Evolutionary conservation across 1,284 basidiomycete species (phyloP).

Genomic region (Amylostereum areolatum): DNA sequence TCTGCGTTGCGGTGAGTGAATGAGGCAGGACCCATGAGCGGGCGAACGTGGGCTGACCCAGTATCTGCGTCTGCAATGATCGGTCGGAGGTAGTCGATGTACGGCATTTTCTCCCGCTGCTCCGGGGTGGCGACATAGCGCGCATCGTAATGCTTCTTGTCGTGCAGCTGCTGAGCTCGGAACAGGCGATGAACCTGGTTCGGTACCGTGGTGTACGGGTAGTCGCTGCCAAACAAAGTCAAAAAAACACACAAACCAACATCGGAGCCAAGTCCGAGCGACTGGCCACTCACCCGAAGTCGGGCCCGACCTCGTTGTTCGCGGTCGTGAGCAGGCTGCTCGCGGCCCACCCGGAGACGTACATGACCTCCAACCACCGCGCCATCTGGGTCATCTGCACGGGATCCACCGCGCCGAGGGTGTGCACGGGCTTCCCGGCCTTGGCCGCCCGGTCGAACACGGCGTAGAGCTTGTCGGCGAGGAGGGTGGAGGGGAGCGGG

Average conservation of each 20-base stretch:
- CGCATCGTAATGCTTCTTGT: constrained; percentile 84
- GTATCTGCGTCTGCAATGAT: constrained; percentile 96
- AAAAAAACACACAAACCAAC: neutral
- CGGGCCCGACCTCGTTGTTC: constrained; percentile 95
- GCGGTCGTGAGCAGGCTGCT: constrained; percentile 87
- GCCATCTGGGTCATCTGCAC: constrained; percentile 98
- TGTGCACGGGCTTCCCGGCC: constrained; percentile 69
- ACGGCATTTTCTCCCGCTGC: constrained; percentile 62
- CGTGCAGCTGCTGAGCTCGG: constrained; percentile 82
- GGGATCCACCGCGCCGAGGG: constrained; percentile 87
- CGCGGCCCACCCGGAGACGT: constrained; percentile 91
- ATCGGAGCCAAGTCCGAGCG: neutral
- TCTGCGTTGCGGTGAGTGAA: constrained; percentile 28
- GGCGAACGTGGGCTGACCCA: constrained; percentile 48
- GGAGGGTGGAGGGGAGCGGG: constrained; percentile 70
- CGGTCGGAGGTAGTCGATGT: constrained; percentile 86
- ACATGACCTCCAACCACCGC: constrained; percentile 88
- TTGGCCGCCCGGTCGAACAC: constrained; percentile 61
- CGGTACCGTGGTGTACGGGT: constrained; percentile 92
- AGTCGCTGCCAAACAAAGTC: constrained; percentile 51
- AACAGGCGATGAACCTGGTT: constrained; percentile 87
- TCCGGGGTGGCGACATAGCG: constrained; percentile 63
- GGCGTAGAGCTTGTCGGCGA: constrained; percentile 79
- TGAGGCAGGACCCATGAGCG: neutral
- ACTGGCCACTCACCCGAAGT: constrained; percentile 74